A percentile compares a stretch with the other conserved stretches of the same genome.
Evolutionary conservation across 306 rosid species (phyloP).

Genomic region (Cucurbita argyrosperma): DNA sequence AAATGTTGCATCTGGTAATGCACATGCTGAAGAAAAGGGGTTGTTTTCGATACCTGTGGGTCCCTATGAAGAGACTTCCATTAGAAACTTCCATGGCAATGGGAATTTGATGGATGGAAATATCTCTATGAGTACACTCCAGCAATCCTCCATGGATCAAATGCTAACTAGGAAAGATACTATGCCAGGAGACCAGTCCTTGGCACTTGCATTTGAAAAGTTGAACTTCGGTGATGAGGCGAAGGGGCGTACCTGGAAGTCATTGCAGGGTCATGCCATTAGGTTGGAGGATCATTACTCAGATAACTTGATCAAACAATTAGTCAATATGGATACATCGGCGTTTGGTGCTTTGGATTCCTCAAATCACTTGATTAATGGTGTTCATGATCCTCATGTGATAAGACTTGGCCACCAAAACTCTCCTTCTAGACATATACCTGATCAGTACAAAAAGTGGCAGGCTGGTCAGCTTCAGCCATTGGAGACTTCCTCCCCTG

Average conservation of each 20-base stretch:
- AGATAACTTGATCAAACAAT: not conserved
- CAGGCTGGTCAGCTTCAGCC: conserved; percentile 12
- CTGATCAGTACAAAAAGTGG: conserved; percentile 13
- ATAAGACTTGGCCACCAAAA: conserved; percentile 17
- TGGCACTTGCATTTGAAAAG: conserved; percentile 28
- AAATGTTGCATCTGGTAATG: conserved; percentile 20
- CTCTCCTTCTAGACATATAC: conserved; percentile 10
- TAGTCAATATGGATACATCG: conserved; percentile 8
- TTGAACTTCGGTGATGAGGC: conserved; percentile 13
- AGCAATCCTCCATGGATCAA: conserved; percentile 10
- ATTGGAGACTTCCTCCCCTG: conserved; percentile 9
- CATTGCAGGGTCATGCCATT: conserved; percentile 6
- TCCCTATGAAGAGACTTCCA: conserved; percentile 13
- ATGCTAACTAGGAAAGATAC: conserved; percentile 12
- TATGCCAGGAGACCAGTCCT: conserved; percentile 19
- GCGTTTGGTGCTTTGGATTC: conserved; percentile 14
- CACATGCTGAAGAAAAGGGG: conserved; percentile 15
- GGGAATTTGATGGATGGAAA: conserved; percentile 22
- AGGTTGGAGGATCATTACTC: conserved; percentile 7
- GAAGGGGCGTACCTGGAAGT: conserved; percentile 1
- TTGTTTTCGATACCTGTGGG: conserved; percentile 11
- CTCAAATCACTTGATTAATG: conserved; percentile 11
- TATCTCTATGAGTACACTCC: conserved; percentile 14
- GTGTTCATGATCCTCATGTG: conserved; percentile 11
- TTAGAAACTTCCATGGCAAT: conserved; percentile 9